Conservation (phyloP, 106 monocot species). For the Narthecium ossifragum region DNA sequence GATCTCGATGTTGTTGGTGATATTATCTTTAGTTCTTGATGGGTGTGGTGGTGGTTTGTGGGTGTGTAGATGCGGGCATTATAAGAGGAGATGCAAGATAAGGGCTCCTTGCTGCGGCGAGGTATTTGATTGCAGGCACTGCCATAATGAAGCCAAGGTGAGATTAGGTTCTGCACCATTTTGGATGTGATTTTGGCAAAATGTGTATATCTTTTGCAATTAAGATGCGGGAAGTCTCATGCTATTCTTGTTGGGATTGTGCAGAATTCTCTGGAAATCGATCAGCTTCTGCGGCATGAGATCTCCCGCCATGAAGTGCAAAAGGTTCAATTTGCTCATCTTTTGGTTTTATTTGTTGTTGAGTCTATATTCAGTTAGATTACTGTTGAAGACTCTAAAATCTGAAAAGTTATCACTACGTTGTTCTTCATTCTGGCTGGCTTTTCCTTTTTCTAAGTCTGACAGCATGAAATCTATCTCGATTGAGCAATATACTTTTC, state of each 20-base stretch:
- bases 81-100: slow-evolving; percentile 74
- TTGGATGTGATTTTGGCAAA: slow-evolving; percentile 2
- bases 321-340: slow-evolving; percentile 31
- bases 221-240: neutral
- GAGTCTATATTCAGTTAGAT: too few relatives aligned
- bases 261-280: slow-evolving; percentile 59
- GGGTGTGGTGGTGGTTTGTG: neutral
- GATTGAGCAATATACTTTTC: too few relatives aligned
- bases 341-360: neutral
- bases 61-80: slow-evolving; percentile 57
- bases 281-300: slow-evolving; percentile 55
- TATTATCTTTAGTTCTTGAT: neutral
- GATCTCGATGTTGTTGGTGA: neutral
- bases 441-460: too few relatives aligned
- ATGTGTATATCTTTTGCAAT: too few relatives aligned
- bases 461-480: too few relatives aligned
- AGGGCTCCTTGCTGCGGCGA: slow-evolving; percentile 81
- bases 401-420: too few relatives aligned
- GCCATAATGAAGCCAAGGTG: slow-evolving; percentile 88
- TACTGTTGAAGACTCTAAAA: too few relatives aligned
- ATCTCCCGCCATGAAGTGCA: slow-evolving; percentile 66
- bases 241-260: slow-evolving; percentile 12
- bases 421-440: too few relatives aligned
- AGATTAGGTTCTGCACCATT: neutral
- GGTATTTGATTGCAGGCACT: slow-evolving; percentile 78